Evolutionary conservation across 169 alveolate genomes (phyloP).

Genomic region (Cryptosporidium ryanae): DNA sequence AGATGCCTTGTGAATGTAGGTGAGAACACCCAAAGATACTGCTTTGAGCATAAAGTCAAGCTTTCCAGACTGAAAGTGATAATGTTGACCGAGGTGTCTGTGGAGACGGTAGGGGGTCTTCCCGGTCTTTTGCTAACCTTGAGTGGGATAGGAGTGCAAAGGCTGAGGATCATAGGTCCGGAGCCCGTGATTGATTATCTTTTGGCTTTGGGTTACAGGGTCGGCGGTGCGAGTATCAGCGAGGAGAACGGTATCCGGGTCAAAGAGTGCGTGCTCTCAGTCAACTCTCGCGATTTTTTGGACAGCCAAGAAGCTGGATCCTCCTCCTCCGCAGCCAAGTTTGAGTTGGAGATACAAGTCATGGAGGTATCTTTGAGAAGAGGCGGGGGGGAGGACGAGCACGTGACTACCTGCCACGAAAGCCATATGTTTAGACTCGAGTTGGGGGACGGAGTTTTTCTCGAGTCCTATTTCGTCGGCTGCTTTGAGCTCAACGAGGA

Average conservation of each 20-base stretch:
- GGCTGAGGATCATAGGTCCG: conserved; percentile 84
- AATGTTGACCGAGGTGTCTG: conserved; percentile 80
- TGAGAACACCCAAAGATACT: conserved; percentile 85
- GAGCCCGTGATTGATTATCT: conserved; percentile 53
- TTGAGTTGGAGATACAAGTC: conserved; percentile 53
- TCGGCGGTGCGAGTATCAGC: not conserved
- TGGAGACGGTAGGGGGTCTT: conserved; percentile 83
- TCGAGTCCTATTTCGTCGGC: not conserved
- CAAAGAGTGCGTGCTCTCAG: conserved; percentile 2
- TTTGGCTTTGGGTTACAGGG: conserved; percentile 40
- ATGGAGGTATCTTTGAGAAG: not conserved
- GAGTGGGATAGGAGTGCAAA: conserved; percentile 80
- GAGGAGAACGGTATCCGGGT: not conserved
- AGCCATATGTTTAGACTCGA: not conserved
- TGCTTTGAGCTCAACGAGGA: not conserved
- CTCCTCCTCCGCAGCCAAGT: not conserved
- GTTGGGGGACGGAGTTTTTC: conserved; percentile 1
- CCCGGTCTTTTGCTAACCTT: conserved; percentile 85
- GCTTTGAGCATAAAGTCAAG: conserved; percentile 83
- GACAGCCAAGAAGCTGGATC: not conserved
- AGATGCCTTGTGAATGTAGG: conserved; percentile 85
- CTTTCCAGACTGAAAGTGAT: conserved; percentile 79
- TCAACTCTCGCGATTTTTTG: conserved; percentile 2
- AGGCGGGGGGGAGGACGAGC: too few relatives aligned
- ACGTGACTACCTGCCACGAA: not conserved